These are phyloP conservation scores for Trichoderma arundinaceum DNA, from an alignment of 2,329 filamentous ascomycete genomes.

Conservation along the genomic window DNA sequence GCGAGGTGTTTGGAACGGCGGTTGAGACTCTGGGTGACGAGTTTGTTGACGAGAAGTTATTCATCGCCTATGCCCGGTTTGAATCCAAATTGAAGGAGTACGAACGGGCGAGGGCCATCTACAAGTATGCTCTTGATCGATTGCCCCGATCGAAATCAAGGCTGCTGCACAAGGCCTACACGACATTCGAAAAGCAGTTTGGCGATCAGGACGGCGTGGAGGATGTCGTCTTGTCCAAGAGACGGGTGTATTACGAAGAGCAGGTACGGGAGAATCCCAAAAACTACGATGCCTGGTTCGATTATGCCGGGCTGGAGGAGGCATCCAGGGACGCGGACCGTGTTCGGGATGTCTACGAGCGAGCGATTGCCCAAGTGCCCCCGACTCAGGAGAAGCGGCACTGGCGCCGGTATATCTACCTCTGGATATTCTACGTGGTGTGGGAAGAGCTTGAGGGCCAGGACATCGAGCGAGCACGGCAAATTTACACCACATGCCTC, in stretches of 20 bases:
- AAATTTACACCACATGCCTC: conserved; percentile 90
- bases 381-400: conserved; percentile 96
- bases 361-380: conserved; percentile 92
- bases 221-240: conserved; percentile 93
- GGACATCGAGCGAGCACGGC: conserved; percentile 77
- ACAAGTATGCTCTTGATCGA: conserved; percentile 93
- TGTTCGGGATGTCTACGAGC: conserved; percentile 91
- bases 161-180: conserved; percentile 89
- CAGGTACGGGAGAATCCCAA: conserved; percentile 92
- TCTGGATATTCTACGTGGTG: conserved; percentile 96
- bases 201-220: conserved; percentile 93
- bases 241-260: conserved; percentile 91
- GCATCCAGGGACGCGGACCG: conserved; percentile 79
- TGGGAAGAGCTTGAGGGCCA: conserved; percentile 90
- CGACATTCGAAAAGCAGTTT: conserved; percentile 97
- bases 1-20: conserved; percentile 87
- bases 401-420: conserved; percentile 95
- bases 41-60: conserved; percentile 94
- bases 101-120: conserved; percentile 90
- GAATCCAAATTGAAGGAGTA: conserved; percentile 95
- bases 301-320: conserved; percentile 91
- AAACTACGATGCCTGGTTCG: conserved; percentile 98
- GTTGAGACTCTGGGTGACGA: conserved; percentile 91
- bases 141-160: conserved; percentile 86
- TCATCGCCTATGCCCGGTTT: conserved; percentile 93